Conservation (phyloP, 148 eudicot species). For the Bassia scoparia region DNA sequence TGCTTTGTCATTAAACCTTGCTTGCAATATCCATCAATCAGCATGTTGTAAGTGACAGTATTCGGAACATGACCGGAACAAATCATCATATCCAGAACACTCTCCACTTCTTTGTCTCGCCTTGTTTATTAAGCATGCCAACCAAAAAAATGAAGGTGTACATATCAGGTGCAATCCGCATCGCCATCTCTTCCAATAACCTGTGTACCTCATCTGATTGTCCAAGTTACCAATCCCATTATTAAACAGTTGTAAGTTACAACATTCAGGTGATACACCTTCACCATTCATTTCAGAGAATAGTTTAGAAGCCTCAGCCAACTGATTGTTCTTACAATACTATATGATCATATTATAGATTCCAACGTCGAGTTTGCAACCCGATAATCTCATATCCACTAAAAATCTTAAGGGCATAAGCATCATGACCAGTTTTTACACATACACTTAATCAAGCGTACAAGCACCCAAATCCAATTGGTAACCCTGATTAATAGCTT, state of each 20-base stretch:
- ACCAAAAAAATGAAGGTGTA: conserved; percentile 23
- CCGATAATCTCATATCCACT: conserved; percentile 12
- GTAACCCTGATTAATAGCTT: conserved; percentile 15
- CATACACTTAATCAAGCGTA: conserved; percentile 7
- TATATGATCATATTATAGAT: conserved; percentile 31
- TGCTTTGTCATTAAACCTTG: conserved; percentile 34
- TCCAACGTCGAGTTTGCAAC: conserved; percentile 27
- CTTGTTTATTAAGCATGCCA: conserved; percentile 24
- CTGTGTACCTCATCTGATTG: conserved; percentile 25
- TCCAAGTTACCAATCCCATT: no score
- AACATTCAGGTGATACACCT: no score
- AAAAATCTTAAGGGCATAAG: conserved; percentile 10
- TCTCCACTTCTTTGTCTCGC: conserved; percentile 22
- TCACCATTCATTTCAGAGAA: conserved; percentile 29
- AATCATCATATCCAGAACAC: conserved; percentile 26
- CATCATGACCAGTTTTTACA: conserved; percentile 8
- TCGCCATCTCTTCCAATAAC: conserved; percentile 34
- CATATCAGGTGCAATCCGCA: conserved; percentile 29
- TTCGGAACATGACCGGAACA: conserved; percentile 28
- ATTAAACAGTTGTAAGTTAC: no score
- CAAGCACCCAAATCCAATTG: neutral
- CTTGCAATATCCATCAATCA: conserved; percentile 23
- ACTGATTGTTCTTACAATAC: conserved; percentile 35
- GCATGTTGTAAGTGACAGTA: conserved; percentile 22
- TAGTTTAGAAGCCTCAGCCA: conserved; percentile 26